These are phyloP conservation scores for Kwoniella sp. DNA, from an alignment of 768 basidiomycete genomes.

Conservation along the genomic window DNA sequence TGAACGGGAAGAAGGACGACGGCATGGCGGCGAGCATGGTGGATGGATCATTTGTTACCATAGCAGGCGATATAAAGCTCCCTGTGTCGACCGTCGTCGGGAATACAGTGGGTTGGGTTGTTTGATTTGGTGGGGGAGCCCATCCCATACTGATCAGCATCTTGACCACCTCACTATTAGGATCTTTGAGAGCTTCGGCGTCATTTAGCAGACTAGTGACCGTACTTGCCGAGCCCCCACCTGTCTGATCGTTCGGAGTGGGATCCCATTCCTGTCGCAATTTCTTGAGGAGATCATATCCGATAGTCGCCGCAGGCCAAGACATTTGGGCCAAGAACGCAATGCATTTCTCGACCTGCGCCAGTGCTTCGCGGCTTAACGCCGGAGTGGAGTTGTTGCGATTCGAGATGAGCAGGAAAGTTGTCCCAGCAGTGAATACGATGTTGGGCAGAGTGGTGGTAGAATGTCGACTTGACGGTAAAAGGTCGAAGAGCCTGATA, in stretches of 20 bases:
- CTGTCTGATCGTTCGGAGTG: neutral
- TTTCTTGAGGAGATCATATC: neutral
- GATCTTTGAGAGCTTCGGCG: neutral
- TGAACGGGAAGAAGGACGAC: neutral
- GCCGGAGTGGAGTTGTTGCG: neutral
- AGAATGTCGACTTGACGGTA: neutral
- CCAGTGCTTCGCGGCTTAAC: neutral
- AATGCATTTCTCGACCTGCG: constrained; percentile 1
- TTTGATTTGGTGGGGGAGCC: neutral
- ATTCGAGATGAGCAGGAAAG: constrained; percentile 1
- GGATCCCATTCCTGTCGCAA: neutral
- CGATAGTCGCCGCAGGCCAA: constrained; percentile 1
- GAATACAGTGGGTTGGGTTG: neutral
- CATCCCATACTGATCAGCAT: neutral
- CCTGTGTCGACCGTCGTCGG: neutral
- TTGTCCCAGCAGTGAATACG: constrained; percentile 1
- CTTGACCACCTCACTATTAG: constrained; percentile 2
- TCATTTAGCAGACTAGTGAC: neutral
- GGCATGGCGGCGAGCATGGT: neutral
- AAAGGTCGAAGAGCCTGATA: neutral
- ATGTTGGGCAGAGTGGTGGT: constrained; percentile 5
- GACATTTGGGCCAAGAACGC: neutral
- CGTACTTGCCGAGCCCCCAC: neutral
- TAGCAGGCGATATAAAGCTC: neutral
- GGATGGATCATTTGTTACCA: neutral